Conservation (phyloP, 805 yeast species). For the Lipomyces sp. region DNA sequence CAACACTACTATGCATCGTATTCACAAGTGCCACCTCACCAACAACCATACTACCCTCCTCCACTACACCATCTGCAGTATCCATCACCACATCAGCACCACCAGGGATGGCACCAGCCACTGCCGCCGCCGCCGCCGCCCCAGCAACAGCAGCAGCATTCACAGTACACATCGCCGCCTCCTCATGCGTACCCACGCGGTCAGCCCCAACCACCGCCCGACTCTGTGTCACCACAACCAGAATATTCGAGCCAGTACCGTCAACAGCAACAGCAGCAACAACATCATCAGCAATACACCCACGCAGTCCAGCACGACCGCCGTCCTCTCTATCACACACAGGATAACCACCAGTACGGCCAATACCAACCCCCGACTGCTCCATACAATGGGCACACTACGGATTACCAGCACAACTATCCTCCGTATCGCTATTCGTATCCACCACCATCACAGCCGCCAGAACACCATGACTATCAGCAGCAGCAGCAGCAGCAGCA, state of each 20-base stretch:
- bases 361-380: background rate
- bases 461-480: background rate
- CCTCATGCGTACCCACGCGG: background rate
- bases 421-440: conserved; percentile 4
- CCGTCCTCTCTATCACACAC: background rate
- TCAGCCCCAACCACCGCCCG: background rate
- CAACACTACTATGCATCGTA: background rate
- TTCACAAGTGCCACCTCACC: background rate
- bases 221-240: background rate
- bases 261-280: background rate
- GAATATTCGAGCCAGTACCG: background rate
- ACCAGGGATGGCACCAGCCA: conserved; percentile 10
- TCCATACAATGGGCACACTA: background rate
- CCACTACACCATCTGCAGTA: background rate
- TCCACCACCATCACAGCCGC: conserved; percentile 4
- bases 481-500: conserved; percentile 3
- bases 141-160: background rate
- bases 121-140: background rate
- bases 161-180: conserved; percentile 7
- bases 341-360: background rate
- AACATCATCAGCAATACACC: background rate
- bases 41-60: background rate
- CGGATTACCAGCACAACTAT: background rate
- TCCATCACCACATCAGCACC: conserved; percentile 5
- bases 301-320: background rate